Evolutionary conservation across 1,284 basidiomycete species (phyloP).

Genomic region (Puccinia novopanici): DNA sequence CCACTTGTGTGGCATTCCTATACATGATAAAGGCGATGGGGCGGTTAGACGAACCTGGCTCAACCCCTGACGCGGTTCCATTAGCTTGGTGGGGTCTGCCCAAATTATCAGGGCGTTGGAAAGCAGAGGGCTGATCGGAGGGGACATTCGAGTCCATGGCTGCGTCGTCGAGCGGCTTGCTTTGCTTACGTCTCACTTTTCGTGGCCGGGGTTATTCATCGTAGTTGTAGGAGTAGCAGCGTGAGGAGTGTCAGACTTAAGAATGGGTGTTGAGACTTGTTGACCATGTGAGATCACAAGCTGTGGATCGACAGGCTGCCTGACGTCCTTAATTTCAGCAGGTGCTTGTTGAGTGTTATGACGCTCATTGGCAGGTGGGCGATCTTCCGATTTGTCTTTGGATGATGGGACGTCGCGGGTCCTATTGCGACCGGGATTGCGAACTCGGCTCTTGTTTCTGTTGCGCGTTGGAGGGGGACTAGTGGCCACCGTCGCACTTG

Average conservation of each 20-base stretch:
- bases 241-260: conserved; percentile 5
- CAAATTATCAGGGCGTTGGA: background rate
- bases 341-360: background rate
- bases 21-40: background rate
- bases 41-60: conserved; percentile 1
- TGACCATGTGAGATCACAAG: background rate
- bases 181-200: background rate
- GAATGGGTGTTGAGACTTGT: background rate
- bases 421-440: conserved; percentile 11
- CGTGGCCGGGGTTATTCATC: background rate
- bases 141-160: background rate
- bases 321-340: background rate
- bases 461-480: conserved; percentile 1
- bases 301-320: background rate
- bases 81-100: background rate
- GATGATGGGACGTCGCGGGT: background rate
- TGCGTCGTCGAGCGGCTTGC: conserved; percentile 1
- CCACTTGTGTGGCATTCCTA: background rate
- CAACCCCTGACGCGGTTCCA: background rate
- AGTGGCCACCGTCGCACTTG: background rate
- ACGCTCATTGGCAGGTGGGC: background rate
- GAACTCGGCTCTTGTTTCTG: background rate
- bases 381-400: conserved; percentile 3
- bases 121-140: background rate
- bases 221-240: background rate